Base-by-base conservation (phyloP, 2,329 filamentous ascomycete species). In the Exophiala sp. region DNA sequence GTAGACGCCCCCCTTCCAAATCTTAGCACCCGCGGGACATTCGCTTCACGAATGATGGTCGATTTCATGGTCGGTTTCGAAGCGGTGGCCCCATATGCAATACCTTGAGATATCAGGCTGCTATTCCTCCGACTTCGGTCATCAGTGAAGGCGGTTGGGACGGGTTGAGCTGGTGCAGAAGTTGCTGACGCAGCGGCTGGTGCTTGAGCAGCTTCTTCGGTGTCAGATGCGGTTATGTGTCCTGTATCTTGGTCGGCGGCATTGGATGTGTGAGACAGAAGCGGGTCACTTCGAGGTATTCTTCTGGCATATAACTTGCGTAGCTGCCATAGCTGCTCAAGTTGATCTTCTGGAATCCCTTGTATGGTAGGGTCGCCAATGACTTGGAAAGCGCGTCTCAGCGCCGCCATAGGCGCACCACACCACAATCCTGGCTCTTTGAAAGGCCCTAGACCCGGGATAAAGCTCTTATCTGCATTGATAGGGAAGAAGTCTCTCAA, bases 401-500 rank as follows among this genome's bases (percentile, higher is more conserved):
- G 32, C 14, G 43, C 43, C 10, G 43, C 43, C 43, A 46, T 40
- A 4, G 43, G 43, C 21, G 43, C 30, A n/a, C 43, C 43, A 40
- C 21, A 39, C 43, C 43, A 46, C 35, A 19, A 39, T 39, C 43
- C 35, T 46, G 43, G 43, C 42, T 34, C 42, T 34, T 44, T 32
- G 29, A 44, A 44, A 5, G 42, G 42, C 11, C 42, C 42, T 18
- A 44, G 14, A 14, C 42, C 42, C 27, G 42, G 42, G 6, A 44
- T 44, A n/a, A 34, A 32, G 18, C 34, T 37, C 34, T 37, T 37
- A 19, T 18, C 34, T 11, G 14, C 23, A 43, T 43, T 6, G 11
- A 43, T 19, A 13, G 46, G 46, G 38, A 49, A 43, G 29, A 49
- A 37, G 21, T 49, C 46, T n/a, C 38, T 16, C n/a, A 49, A 19